Evolutionary conservation across 1,284 basidiomycete species (phyloP), one percentile per base, ranked within the genome.

Genomic region (Pterula multifida): DNA sequence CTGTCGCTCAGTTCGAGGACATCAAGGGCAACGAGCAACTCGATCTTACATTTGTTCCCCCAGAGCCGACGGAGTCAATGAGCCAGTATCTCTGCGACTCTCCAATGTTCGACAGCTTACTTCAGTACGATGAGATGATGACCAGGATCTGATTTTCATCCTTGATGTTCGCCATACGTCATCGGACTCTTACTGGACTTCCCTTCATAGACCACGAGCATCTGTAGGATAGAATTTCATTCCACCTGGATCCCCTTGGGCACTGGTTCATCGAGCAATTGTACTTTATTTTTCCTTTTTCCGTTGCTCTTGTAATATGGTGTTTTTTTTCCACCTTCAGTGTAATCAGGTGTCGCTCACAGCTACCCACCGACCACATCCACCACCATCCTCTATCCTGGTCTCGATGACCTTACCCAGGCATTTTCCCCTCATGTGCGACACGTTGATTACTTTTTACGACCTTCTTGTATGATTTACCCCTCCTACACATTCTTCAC

Each of bases 401-500:
- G 39, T 42, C 39, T 42, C 21, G 39, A 42, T 19, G 39, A 42
- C 39, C 39, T 17, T 19, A 32, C 15, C 28, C 39, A 42, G 6
- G n/a, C 17, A 6, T 42, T 6, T 17, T 4, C 39, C 17, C 39
- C 17, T 42, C 39, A 42, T 22, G 39, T 17, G 39, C 39, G 39
- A 42, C 39, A 42, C 39, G 39, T 42, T 42, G 39, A 42, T 42
- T 42, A 42, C 39, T 22, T 42, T 42, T 42, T 17, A 42, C 21
- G 39, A 42, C 17, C 19, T 9, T 42, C 21, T 22, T 42, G 9
- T 42, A 19, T 22, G 6, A 42, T 42, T 42, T 19, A 17, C 39
- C 17, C 39, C n/a, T 19, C 6, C 39, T 19, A 17, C 21, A 9
- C 13, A n/a, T n/a, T 42, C 19, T 9, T 17, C 6, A 6, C 39